Evolutionary conservation across 768 basidiomycete genomes (phyloP).

Genomic region (Hirschioporus abietinus): DNA sequence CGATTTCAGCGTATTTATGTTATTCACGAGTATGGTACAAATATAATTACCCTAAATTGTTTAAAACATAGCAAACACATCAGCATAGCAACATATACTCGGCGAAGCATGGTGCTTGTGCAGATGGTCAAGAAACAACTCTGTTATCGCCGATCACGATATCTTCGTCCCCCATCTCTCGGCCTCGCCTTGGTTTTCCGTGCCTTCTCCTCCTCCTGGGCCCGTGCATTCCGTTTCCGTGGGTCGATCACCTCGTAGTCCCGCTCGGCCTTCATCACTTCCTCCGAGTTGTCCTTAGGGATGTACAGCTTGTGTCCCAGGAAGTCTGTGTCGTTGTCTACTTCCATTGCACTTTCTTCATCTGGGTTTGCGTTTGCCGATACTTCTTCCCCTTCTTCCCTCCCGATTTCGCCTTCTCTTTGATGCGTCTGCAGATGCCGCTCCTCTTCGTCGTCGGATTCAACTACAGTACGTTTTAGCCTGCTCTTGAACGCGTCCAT

Average conservation of each 20-base stretch:
- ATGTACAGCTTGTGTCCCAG: slow-evolving; percentile 68
- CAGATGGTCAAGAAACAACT: neutral
- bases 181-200: slow-evolving; percentile 37
- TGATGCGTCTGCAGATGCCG: slow-evolving; percentile 17
- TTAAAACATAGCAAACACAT: neutral
- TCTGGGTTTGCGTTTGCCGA: slow-evolving; percentile 19
- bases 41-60: neutral
- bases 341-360: slow-evolving; percentile 58
- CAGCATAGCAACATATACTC: neutral
- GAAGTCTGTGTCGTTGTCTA: slow-evolving; percentile 75
- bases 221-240: slow-evolving; percentile 61
- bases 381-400: slow-evolving; percentile 12
- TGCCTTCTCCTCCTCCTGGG: slow-evolving; percentile 74
- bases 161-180: slow-evolving; percentile 22
- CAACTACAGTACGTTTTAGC: slow-evolving; percentile 42
- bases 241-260: slow-evolving; percentile 92
- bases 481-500: slow-evolving; percentile 68
- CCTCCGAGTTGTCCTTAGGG: slow-evolving; percentile 74
- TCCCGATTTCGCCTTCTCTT: slow-evolving; percentile 12
- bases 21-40: neutral
- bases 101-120: neutral
- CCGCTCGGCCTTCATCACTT: slow-evolving; percentile 68
- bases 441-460: slow-evolving; percentile 15
- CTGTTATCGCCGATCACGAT: slow-evolving; percentile 16
- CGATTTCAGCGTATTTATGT: neutral